Base-by-base conservation (phyloP, 2,329 filamentous ascomycete genomes). In the Chaetomiaceae sp. region DNA sequence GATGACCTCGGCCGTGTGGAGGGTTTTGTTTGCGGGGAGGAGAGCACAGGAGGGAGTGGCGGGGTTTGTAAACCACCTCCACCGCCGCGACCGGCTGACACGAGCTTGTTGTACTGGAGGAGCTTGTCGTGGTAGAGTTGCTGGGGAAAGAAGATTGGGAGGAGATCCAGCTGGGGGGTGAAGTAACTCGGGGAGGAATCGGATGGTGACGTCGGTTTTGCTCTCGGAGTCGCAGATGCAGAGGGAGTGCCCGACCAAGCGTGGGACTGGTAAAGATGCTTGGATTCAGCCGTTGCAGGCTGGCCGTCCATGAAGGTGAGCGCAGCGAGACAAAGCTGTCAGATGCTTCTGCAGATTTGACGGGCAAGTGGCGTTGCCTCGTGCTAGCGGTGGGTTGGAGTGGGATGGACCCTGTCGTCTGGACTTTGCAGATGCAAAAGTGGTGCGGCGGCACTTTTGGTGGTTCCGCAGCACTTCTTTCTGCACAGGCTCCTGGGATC, bases 31-130 rank as follows among this genome's bases (percentile, higher is more conserved):
- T 76, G 73, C 55, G 79, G 75, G 50, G 78, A 70, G 47, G 79
- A 79, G 56, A 82, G 66, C 54, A 78, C 68, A 44, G 79, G 74
- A 54, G 77, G 73, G 54, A 81, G 73, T 52, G 79, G 76, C 55
- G 75, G 69, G 53, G 76, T 73, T 62, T 81, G 79, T 53, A 82
- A 67, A 60, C 78, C 77, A 59, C 77, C 76, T 66, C 68, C 74
- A 62, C 68, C 69, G 55, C 67, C 65, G 62, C 79, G 71, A 50
- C 76, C 71, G 43, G 79, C 75, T 47, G 80, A 78, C 58, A 85
- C 75, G 63, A 85, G 78, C 63, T 77, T 79, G 66, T 84, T 85
- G 73, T 85, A 85, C 59, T 83, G 76, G 45, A 80, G 73, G 50
- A 85, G 75, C 66, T 82, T 79, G 48, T 78, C 78, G 62, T 83